Evolutionary conservation across 345 rosid species (phyloP).

Genomic region (Dimocarpus longan): DNA sequence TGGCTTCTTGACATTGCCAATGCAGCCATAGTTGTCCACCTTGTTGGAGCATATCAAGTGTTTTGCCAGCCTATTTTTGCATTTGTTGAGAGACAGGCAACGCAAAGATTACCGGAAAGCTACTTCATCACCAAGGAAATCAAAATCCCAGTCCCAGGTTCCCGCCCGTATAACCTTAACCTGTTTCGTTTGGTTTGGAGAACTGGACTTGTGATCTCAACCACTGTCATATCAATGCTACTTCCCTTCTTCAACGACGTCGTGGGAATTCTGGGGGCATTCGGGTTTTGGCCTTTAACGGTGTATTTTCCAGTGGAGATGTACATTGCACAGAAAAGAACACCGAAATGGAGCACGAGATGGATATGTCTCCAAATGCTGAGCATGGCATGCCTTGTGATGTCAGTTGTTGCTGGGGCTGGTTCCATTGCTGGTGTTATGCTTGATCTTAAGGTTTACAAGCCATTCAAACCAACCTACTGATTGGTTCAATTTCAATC

Average conservation of each 20-base stretch:
- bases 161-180: conserved; percentile 36
- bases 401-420: conserved; percentile 46
- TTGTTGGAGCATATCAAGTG: conserved; percentile 68
- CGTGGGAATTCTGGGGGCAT: conserved; percentile 54
- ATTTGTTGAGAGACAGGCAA: conserved; percentile 47
- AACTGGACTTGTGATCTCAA: conserved; percentile 43
- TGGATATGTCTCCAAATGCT: conserved; percentile 56
- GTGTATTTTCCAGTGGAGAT: conserved; percentile 66
- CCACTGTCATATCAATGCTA: conserved; percentile 57
- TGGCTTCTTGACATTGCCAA: conserved; percentile 72
- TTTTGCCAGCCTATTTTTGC: conserved; percentile 60
- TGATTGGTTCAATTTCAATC: conserved; percentile 12
- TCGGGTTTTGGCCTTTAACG: conserved; percentile 65
- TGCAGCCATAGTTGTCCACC: conserved; percentile 60
- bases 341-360: conserved; percentile 56
- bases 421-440: conserved; percentile 57
- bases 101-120: conserved; percentile 33
- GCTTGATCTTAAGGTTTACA: conserved; percentile 42
- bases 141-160: conserved; percentile 38
- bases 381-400: conserved; percentile 49
- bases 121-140: conserved; percentile 43
- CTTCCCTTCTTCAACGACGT: conserved; percentile 62
- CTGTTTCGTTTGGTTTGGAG: conserved; percentile 55
- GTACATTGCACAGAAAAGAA: conserved; percentile 52
- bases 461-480: conserved; percentile 49